Conservation (phyloP, 208 protist genomes). For the Wallacemonas sp. region DNA sequence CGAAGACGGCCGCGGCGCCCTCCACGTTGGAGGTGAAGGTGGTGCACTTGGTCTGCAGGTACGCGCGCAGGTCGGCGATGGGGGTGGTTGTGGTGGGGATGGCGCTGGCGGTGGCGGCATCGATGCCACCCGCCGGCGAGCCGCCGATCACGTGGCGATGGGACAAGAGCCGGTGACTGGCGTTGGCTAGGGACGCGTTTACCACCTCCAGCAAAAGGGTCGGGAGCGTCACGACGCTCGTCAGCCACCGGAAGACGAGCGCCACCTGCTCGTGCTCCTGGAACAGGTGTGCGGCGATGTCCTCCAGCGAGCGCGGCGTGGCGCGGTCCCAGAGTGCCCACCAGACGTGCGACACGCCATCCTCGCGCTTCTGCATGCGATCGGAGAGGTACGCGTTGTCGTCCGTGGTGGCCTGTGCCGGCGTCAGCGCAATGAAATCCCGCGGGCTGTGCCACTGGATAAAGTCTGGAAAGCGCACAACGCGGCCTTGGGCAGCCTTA, state of each 20-base stretch:
- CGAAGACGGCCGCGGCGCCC: constrained; percentile 31
- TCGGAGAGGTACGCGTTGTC: constrained; percentile 73
- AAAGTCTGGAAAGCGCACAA: constrained; percentile 88
- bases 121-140: background rate
- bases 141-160: constrained; percentile 56
- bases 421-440: constrained; percentile 46
- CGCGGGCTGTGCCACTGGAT: constrained; percentile 87
- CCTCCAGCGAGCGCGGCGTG: constrained; percentile 45
- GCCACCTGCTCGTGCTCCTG: constrained; percentile 43
- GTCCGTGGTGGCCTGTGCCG: background rate
- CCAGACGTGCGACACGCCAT: constrained; percentile 53
- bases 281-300: constrained; percentile 53
- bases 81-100: background rate
- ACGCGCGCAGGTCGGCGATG: constrained; percentile 29
- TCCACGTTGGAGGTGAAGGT: constrained; percentile 46
- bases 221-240: constrained; percentile 25
- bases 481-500: constrained; percentile 54
- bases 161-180: constrained; percentile 60
- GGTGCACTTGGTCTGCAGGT: constrained; percentile 32
- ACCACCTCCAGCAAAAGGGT: constrained; percentile 54
- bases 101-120: background rate
- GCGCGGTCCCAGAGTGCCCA: constrained; percentile 69
- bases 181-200: constrained; percentile 61
- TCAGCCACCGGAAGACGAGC: constrained; percentile 62
- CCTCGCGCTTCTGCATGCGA: constrained; percentile 51